Base-by-base conservation (phyloP, 2,329 filamentous ascomycete genomes). In the Cladosporium oxysporum region DNA sequence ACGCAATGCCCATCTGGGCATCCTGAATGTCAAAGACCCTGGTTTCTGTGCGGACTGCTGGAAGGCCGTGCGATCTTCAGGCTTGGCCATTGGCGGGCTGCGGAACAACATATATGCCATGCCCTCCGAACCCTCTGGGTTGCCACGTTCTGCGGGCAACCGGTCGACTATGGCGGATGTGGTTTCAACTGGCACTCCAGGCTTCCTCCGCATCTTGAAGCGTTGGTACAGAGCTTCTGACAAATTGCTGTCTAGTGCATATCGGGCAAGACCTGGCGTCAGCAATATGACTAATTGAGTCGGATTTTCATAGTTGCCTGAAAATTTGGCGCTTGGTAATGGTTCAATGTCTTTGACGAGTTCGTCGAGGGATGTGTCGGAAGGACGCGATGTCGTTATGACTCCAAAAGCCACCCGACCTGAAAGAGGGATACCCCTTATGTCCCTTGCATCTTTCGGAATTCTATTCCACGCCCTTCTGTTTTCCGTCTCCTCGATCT, bases 111-210 rank as follows among this genome's bases (percentile, higher is more conserved):
- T 64, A 61, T 76, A 76, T n/a, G 71, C 72, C 26, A 76, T 58
- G 16, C 75, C 75, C 61, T 76, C 73, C 21, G 61, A 59, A 31
- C 72, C 74, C 21, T 59, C 44, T 5, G 37, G 29, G 1, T 66
- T 23, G 11, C 61, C 58, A 21, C 58, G 49, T 5, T 57, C 57
- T 21, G 67, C 57, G 1, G 74, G 73, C 23, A 76, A 62, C 4
- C 71, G 69, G 58, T 76, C 75, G 7, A 76, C 73, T 21, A 76
- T 70, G 8, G 73, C 75, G 14, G 69, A 68, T n/a, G 72, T 64
- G n/a, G 69, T 67, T 35, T 73, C 68, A 18, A 75, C 23, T 4
- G 66, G 55, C 44, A 70, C 68, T 14, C 59, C 63, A 16, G 53
- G 26, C 18, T 62, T 37, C 18, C 55, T 18, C 16, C 71, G 67